These are phyloP conservation scores for Myrica gale DNA, from an alignment of 306 rosid species.

Conservation along the genomic window DNA sequence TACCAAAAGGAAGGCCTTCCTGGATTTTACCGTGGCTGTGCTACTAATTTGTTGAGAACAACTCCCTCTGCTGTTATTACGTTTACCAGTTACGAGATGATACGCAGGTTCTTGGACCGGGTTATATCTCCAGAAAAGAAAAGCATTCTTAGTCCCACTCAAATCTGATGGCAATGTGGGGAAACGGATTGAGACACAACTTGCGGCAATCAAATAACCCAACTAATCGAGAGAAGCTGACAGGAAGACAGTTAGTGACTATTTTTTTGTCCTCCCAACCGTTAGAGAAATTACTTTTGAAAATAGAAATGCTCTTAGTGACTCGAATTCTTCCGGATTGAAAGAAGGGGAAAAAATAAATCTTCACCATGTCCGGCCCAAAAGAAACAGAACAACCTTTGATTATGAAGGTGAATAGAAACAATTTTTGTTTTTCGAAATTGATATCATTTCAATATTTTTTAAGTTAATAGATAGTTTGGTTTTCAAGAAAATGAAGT, in stretches of 20 bases:
- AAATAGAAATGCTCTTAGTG: background rate
- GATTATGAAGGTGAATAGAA: slow-evolving; percentile 16
- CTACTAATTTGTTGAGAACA: slow-evolving; percentile 80
- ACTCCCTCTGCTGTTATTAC: slow-evolving; percentile 95
- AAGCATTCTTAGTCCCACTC: slow-evolving; percentile 32
- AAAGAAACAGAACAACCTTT: background rate
- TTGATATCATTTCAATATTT: background rate
- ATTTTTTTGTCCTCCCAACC: background rate
- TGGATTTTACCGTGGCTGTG: slow-evolving; percentile 91
- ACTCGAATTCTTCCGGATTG: background rate
- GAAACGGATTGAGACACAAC: slow-evolving; percentile 6
- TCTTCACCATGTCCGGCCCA: too few species aligned
- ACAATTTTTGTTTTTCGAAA: background rate
- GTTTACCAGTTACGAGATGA: slow-evolving; percentile 91
- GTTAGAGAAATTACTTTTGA: background rate
- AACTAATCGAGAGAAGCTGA: slow-evolving; percentile 56
- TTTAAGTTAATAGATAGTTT: too few species aligned
- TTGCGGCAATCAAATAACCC: slow-evolving; percentile 44
- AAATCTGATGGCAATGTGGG: slow-evolving; percentile 5
- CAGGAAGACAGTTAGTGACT: slow-evolving; percentile 49
- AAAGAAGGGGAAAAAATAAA: background rate
- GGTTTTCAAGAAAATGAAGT: background rate
- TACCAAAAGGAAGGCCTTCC: slow-evolving; percentile 74
- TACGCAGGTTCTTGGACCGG: slow-evolving; percentile 59
- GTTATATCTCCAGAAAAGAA: slow-evolving; percentile 34